Percentiles rank a stretch among this genome's conserved stretches.
Conservation (phyloP, 768 basidiomycete species). For the Sporobolomyces roseus region DNA sequence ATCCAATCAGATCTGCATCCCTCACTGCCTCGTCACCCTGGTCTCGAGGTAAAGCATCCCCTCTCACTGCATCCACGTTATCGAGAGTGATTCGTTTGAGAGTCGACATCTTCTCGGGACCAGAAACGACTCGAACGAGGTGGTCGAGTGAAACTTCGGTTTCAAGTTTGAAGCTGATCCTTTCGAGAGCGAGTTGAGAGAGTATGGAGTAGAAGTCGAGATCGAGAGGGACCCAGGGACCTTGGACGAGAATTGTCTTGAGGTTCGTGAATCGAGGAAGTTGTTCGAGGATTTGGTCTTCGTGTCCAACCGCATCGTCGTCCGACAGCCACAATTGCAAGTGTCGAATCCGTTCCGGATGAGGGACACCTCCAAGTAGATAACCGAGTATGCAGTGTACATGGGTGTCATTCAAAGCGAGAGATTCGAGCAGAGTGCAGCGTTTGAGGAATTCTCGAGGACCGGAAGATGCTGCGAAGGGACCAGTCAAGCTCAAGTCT, state of each 20-base stretch:
- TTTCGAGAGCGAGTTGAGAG: not conserved
- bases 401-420: no score
- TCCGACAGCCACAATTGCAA: not conserved
- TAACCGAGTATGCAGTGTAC: no score
- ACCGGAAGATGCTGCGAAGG: no score
- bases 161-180: not conserved
- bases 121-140: no score
- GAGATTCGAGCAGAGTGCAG: no score
- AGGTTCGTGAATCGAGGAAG: not conserved
- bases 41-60: not conserved
- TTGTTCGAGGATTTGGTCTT: not conserved
- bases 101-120: not conserved
- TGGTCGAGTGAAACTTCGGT: not conserved
- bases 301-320: not conserved
- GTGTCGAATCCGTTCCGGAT: no score
- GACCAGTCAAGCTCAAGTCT: no score
- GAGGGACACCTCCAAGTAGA: no score
- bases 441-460: no score
- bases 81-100: not conserved
- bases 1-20: slow-evolving; percentile 5
- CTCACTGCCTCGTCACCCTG: not conserved
- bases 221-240: not conserved
- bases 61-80: not conserved
- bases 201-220: not conserved
- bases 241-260: not conserved